Evolutionary conservation across 2,329 filamentous ascomycete species (phyloP).

Genomic region (Fusarium sp.): DNA sequence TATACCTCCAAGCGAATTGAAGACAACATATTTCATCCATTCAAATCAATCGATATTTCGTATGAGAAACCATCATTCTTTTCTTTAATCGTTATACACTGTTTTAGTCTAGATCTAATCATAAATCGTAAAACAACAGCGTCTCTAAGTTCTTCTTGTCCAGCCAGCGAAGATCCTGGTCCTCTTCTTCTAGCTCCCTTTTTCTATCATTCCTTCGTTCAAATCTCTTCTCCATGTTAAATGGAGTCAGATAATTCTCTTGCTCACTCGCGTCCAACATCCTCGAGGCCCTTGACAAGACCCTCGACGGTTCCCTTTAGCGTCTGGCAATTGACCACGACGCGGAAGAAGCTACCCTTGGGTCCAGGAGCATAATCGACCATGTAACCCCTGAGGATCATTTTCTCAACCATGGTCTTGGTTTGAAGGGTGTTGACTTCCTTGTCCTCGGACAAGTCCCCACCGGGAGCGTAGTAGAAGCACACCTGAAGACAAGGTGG

Average conservation of each 20-base stretch:
- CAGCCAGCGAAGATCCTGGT: not conserved
- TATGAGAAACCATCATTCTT: not conserved
- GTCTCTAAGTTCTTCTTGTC: not conserved
- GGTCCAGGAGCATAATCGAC: conserved; percentile 71
- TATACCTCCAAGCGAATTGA: not conserved
- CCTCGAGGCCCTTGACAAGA: conserved; percentile 65
- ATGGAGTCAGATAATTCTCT: not conserved
- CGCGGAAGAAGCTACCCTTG: conserved; percentile 68
- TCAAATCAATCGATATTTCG: not conserved
- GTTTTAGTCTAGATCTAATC: conserved; percentile 5
- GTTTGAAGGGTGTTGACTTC: conserved; percentile 64
- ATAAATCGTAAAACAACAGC: not conserved
- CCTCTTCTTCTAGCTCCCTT: not conserved
- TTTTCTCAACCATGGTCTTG: conserved; percentile 59
- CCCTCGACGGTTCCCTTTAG: conserved; percentile 63
- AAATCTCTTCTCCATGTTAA: not conserved
- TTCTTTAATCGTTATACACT: not conserved
- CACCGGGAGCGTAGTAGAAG: conserved; percentile 82
- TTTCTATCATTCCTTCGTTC: not conserved
- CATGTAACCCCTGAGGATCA: conserved; percentile 69
- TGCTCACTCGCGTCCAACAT: conserved; percentile 52
- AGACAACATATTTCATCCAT: not conserved
- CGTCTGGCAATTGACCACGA: conserved; percentile 70
- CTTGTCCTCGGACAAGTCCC: conserved; percentile 57
- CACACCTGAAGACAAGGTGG: conserved; percentile 94